phyloP scores from a whole-genome alignment of 192 early-diverging fungal genomes.

The Linnemannia hyalina region DNA sequence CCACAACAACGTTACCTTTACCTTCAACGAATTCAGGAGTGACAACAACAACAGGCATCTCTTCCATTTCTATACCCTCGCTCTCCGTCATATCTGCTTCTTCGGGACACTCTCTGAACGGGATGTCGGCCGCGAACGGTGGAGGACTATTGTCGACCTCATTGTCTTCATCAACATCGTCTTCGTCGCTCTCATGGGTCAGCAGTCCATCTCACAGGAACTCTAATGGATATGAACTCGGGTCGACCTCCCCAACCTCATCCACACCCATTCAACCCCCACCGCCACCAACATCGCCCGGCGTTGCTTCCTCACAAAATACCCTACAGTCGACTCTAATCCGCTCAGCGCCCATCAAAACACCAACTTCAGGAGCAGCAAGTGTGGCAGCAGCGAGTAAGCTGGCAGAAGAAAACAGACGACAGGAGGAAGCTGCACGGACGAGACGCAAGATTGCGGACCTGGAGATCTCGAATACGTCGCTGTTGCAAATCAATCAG shows the following conservation, averaged over 20 bases:
- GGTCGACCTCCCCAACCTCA: neutral
- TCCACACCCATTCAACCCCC: neutral
- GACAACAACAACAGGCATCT: neutral
- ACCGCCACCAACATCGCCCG: neutral
- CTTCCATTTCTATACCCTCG: conserved; percentile 11
- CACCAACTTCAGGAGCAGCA: neutral
- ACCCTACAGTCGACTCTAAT: neutral
- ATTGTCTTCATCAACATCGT: conserved; percentile 43
- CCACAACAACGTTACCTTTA: neutral
- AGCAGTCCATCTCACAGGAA: conserved; percentile 18
- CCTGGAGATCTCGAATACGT: conserved; percentile 69
- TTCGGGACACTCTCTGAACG: conserved; percentile 12
- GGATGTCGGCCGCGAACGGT: neutral
- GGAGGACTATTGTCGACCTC: conserved; percentile 39
- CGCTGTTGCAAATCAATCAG: conserved; percentile 62
- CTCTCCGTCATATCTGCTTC: conserved; percentile 3
- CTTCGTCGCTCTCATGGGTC: conserved; percentile 45
- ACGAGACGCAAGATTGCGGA: conserved; percentile 62
- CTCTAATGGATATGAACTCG: neutral
- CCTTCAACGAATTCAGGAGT: neutral
- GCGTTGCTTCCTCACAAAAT: neutral
- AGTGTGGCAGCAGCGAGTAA: conserved; percentile 29
- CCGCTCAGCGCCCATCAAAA: conserved; percentile 9
- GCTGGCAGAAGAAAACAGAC: conserved; percentile 35
- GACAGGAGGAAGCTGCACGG: conserved; percentile 38